A percentile compares a stretch with the other conserved stretches of the same genome.
Conservation (phyloP, 179 eudicot species). For the Actinidia arguta region DNA sequence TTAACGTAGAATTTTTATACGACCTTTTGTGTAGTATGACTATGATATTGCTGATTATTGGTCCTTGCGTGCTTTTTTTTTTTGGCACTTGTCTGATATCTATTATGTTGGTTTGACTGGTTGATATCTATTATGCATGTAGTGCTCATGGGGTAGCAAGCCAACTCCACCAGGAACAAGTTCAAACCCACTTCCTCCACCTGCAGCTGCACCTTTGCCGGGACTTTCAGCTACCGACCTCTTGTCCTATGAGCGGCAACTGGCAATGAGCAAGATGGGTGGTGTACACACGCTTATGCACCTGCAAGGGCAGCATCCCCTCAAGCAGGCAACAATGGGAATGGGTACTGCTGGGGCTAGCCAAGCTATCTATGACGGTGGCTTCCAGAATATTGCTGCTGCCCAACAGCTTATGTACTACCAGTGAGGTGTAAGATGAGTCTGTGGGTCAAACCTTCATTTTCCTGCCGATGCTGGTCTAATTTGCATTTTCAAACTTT, state of each 20-base stretch:
- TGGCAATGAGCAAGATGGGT: constrained; percentile 92
- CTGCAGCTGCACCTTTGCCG: constrained; percentile 69
- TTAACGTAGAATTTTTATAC: neutral
- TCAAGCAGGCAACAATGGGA: constrained; percentile 85
- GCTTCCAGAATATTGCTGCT: constrained; percentile 83
- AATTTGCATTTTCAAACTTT: constrained; percentile 2
- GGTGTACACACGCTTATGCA: constrained; percentile 83
- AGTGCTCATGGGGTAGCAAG: constrained; percentile 99
- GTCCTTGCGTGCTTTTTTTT: neutral
- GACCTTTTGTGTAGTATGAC: too few species aligned
- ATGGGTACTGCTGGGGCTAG: constrained; percentile 94
- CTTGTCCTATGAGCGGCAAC: constrained; percentile 85
- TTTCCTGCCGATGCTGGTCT: constrained; percentile 45
- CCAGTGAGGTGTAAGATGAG: constrained; percentile 46
- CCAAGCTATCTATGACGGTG: constrained; percentile 96
- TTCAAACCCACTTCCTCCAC: constrained; percentile 97
- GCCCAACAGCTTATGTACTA: constrained; percentile 99
- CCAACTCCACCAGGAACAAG: constrained; percentile 96
- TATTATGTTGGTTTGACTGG: neutral
- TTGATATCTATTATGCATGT: constrained; percentile 10
- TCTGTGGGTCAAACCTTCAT: constrained; percentile 24
- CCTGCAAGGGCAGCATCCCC: constrained; percentile 76
- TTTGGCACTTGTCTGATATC: neutral
- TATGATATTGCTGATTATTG: neutral
- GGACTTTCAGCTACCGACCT: constrained; percentile 77